A percentile compares a stretch with the other conserved stretches of the same genome.
phyloP scores from a whole-genome alignment of 768 basidiomycete species.

The Tephrocybe sp. region DNA sequence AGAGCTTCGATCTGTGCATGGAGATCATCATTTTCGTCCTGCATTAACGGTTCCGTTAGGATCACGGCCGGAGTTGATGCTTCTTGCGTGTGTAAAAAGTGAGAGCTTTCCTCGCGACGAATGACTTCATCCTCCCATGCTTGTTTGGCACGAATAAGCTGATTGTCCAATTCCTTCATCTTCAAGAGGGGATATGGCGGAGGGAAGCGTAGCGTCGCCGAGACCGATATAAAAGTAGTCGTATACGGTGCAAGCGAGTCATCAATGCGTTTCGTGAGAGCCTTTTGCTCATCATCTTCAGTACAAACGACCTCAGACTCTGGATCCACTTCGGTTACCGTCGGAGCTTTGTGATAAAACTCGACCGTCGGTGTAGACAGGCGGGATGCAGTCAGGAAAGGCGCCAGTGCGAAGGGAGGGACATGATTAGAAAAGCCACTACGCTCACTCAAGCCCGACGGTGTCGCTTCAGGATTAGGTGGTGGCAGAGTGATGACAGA shows the following conservation, averaged over 20 bases:
- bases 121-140: constrained; percentile 89
- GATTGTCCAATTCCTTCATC: constrained; percentile 87
- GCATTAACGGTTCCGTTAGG: constrained; percentile 26
- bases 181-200: constrained; percentile 85
- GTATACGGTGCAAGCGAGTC: constrained; percentile 81
- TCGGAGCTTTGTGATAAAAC: constrained; percentile 9
- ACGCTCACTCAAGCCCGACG: constrained; percentile 33
- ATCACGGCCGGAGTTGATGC: constrained; percentile 30
- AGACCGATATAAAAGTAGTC: constrained; percentile 89
- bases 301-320: constrained; percentile 52
- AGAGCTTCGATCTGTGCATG: constrained; percentile 67
- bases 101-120: constrained; percentile 65
- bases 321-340: constrained; percentile 28
- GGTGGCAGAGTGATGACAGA: constrained; percentile 74
- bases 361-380: constrained; percentile 23
- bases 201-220: constrained; percentile 87
- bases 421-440: constrained; percentile 19
- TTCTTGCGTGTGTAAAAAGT: constrained; percentile 40
- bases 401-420: constrained; percentile 22
- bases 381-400: constrained; percentile 28
- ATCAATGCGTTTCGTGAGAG: constrained; percentile 75
- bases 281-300: constrained; percentile 68
- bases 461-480: constrained; percentile 64
- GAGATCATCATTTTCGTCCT: constrained; percentile 43
- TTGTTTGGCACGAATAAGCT: constrained; percentile 63